Conservation (phyloP, 1,284 basidiomycete genomes). For the Ceratobasidium sp. region DNA sequence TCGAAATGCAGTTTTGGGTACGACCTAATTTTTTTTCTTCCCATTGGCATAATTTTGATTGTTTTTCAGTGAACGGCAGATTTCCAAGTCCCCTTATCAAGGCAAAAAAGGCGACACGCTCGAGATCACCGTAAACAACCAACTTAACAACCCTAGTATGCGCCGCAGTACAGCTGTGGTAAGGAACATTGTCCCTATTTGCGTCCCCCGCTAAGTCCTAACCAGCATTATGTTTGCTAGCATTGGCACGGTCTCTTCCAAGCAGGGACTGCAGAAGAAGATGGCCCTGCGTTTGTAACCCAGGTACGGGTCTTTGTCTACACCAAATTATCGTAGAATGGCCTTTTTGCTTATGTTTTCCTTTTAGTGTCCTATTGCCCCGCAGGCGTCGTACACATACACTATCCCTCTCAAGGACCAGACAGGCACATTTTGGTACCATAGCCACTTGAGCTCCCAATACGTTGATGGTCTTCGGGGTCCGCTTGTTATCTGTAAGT, state of each 20-base stretch:
- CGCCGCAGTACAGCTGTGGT: conserved; percentile 55
- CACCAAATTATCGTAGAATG: conserved; percentile 25
- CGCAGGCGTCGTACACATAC: conserved; percentile 50
- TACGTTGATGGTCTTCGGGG: conserved; percentile 63
- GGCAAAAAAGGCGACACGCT: conserved; percentile 51
- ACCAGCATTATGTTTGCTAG: conserved; percentile 52
- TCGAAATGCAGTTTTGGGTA: conserved; percentile 53
- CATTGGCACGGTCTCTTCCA: conserved; percentile 68
- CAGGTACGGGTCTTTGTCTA: conserved; percentile 15
- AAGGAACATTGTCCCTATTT: conserved; percentile 39
- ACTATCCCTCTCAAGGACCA: conserved; percentile 30
- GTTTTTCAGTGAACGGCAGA: conserved; percentile 49
- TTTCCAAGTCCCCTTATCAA: conserved; percentile 51
- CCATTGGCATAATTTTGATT: conserved; percentile 41
- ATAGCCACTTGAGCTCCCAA: conserved; percentile 58
- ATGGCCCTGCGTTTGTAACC: conserved; percentile 55
- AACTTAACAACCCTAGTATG: conserved; percentile 51
- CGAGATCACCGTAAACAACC: conserved; percentile 49
- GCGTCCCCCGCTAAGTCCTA: not conserved
- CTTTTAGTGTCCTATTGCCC: conserved; percentile 63
- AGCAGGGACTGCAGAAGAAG: conserved; percentile 58
- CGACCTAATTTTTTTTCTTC: not conserved
- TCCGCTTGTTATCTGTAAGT: conserved; percentile 56
- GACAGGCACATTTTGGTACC: conserved; percentile 60
- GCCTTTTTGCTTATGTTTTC: conserved; percentile 52